These are phyloP conservation scores for Phytophthora palmivora DNA, from an alignment of 352 stramenopile genomes.

Conservation along the genomic window DNA sequence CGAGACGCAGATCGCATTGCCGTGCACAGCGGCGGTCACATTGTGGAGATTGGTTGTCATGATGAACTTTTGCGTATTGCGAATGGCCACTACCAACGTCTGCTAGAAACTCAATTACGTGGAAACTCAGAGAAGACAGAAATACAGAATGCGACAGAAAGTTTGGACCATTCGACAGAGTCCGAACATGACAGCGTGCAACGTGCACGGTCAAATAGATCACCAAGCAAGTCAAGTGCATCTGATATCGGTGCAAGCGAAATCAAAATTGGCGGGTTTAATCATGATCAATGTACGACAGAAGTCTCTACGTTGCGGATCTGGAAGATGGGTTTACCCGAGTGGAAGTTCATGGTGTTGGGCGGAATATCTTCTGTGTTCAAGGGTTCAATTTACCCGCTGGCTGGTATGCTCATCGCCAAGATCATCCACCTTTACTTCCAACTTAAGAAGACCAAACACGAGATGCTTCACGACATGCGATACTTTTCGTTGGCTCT, in stretches of 20 bases:
- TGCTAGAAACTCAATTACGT: conserved; percentile 50
- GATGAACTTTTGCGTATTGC: conserved; percentile 85
- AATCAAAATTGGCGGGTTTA: conserved; percentile 2
- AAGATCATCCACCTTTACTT: conserved; percentile 67
- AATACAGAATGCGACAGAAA: neutral
- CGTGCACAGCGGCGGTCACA: conserved; percentile 91
- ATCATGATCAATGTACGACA: neutral
- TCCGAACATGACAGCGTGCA: neutral
- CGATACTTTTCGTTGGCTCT: conserved; percentile 39
- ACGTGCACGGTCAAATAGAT: neutral
- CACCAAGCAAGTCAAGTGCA: conserved; percentile 13
- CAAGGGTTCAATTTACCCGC: conserved; percentile 53
- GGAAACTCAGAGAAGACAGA: neutral
- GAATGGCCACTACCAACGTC: conserved; percentile 48
- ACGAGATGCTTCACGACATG: conserved; percentile 47
- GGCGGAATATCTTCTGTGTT: conserved; percentile 48
- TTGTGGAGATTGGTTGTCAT: conserved; percentile 95
- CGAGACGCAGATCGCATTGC: conserved; percentile 95
- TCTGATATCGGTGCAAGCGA: neutral
- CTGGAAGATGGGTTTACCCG: conserved; percentile 52
- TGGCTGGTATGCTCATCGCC: conserved; percentile 57
- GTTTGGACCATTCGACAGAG: neutral
- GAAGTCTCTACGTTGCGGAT: conserved; percentile 37
- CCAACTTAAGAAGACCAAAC: conserved; percentile 41
- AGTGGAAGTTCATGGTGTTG: conserved; percentile 57